A percentile compares a stretch with the other conserved stretches of the same genome.
Evolutionary conservation across 345 rosid genomes (phyloP).

Genomic region (Jatropha curcas): DNA sequence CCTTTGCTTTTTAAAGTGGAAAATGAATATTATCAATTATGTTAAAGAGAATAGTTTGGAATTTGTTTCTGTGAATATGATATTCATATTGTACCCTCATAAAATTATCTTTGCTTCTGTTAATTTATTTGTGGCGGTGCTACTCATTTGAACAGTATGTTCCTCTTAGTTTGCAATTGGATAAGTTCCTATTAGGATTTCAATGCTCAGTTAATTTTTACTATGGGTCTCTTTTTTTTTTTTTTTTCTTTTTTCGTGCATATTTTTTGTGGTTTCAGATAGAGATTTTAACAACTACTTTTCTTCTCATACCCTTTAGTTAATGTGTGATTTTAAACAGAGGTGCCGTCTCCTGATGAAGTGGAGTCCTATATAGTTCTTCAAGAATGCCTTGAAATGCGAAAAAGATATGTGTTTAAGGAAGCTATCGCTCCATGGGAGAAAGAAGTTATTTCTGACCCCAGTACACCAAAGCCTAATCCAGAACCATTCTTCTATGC

Average conservation of each 20-base stretch:
- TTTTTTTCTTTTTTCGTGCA: background rate
- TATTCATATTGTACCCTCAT: background rate
- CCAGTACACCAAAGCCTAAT: conserved; percentile 97
- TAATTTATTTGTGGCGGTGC: background rate
- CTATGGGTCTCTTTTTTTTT: background rate
- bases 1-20: background rate
- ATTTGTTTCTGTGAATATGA: background rate
- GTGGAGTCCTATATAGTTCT: conserved; percentile 68
- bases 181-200: background rate
- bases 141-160: background rate
- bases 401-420: conserved; percentile 74
- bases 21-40: too few species aligned
- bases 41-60: background rate
- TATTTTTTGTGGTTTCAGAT: background rate
- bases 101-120: background rate
- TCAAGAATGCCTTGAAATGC: conserved; percentile 93
- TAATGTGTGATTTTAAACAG: conserved; percentile 33
- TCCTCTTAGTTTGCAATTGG: background rate
- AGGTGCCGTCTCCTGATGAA: conserved; percentile 86
- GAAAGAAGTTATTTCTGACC: conserved; percentile 90
- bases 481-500: conserved; percentile 75
- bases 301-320: background rate
- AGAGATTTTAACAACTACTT: background rate
- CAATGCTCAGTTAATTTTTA: background rate
- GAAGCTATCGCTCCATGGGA: conserved; percentile 97